Conservation (phyloP, 2,329 filamentous ascomycete genomes). For the Corinectria fuckeliana region DNA sequence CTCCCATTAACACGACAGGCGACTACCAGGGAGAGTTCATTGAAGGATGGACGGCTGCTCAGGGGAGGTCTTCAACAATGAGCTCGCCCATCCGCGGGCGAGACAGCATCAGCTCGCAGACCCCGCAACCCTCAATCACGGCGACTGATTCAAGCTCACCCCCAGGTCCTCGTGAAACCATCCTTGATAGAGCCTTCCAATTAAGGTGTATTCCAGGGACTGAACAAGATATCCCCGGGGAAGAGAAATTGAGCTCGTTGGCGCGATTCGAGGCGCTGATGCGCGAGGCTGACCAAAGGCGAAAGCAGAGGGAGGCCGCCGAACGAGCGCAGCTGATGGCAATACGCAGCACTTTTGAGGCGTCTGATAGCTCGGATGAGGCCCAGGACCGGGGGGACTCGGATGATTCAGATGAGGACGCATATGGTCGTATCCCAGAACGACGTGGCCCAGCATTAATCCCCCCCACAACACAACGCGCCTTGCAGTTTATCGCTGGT, state of each 20-base stretch:
- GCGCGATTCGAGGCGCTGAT: conserved; percentile 71
- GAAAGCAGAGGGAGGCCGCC: conserved; percentile 48
- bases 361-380: conserved; percentile 55
- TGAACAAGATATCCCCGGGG: conserved; percentile 59
- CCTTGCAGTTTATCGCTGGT: conserved; percentile 58
- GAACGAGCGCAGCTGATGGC: conserved; percentile 43
- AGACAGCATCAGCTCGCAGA: conserved; percentile 61
- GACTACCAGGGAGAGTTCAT: conserved; percentile 63
- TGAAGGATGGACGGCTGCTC: conserved; percentile 66
- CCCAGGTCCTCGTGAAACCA: conserved; percentile 65
- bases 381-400: conserved; percentile 45
- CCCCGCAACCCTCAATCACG: conserved; percentile 46
- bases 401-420: conserved; percentile 50
- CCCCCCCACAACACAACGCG: conserved; percentile 54
- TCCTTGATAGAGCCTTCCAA: conserved; percentile 71
- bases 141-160: conserved; percentile 55
- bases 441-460: conserved; percentile 46
- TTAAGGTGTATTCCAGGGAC: conserved; percentile 68
- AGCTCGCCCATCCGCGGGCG: conserved; percentile 62
- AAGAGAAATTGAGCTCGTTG: conserved; percentile 69
- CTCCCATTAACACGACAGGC: conserved; percentile 60
- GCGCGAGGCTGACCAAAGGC: conserved; percentile 63
- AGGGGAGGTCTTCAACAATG: conserved; percentile 64
- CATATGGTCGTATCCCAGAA: conserved; percentile 47
- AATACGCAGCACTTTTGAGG: conserved; percentile 58